Evolutionary conservation across 768 basidiomycete species (phyloP).

Genomic region (Kwoniella heveanensis): DNA sequence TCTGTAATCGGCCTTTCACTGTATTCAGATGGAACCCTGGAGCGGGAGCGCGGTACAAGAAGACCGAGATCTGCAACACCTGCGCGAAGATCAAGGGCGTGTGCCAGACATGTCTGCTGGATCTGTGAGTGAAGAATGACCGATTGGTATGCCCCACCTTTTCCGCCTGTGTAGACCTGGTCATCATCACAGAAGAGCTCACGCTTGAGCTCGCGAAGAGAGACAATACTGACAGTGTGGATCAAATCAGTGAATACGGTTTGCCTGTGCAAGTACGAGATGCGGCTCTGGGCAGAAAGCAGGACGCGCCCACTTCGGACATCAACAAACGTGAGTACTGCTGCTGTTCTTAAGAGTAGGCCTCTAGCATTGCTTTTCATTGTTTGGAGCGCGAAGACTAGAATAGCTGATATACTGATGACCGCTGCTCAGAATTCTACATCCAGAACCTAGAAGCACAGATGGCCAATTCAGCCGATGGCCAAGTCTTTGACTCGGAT

Average conservation of each 20-base stretch:
- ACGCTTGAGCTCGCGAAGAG: too few species aligned
- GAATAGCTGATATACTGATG: too few species aligned
- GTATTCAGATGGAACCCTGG: conserved; percentile 99
- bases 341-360: too few species aligned
- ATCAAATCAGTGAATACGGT: conserved; percentile 69
- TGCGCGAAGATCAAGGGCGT: conserved; percentile 76
- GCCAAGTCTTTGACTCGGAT: conserved; percentile 40
- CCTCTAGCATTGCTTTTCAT: too few species aligned
- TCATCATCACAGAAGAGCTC: too few species aligned
- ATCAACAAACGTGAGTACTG: conserved; percentile 87
- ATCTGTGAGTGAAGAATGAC: conserved; percentile 60
- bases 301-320: conserved; percentile 91
- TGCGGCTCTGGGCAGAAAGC: conserved; percentile 78
- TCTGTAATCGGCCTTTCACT: conserved; percentile 93
- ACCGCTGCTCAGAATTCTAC: conserved; percentile 47
- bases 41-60: conserved; percentile 86
- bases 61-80: conserved; percentile 94
- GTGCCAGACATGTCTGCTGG: conserved; percentile 95
- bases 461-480: conserved; percentile 59
- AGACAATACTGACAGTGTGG: background rate
- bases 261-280: conserved; percentile 96
- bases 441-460: conserved; percentile 58
- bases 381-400: too few species aligned
- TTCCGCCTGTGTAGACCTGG: too few species aligned
- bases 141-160: too few species aligned